Conservation (phyloP, 257 asterid species). For the Capsicum baccatum region DNA sequence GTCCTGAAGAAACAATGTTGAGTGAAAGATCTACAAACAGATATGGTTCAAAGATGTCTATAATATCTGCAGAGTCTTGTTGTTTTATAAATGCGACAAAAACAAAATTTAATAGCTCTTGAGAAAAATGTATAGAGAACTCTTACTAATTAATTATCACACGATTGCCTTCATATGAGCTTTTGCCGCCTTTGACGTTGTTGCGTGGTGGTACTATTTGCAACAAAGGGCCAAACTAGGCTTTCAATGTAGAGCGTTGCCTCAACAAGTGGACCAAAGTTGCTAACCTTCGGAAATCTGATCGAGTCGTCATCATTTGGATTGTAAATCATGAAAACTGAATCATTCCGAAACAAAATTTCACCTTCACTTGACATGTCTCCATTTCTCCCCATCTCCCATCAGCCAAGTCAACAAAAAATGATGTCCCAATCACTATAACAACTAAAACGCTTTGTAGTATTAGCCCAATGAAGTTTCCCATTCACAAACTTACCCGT, state of each 20-base stretch:
- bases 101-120: too few species aligned
- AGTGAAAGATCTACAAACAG: background rate
- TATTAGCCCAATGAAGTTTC: background rate
- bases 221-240: conserved; percentile 37
- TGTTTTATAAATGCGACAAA: background rate
- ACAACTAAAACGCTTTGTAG: background rate
- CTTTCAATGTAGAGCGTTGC: conserved; percentile 44
- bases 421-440: background rate
- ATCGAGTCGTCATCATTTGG: conserved; percentile 29
- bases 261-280: background rate
- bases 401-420: background rate
- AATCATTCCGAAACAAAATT: conserved; percentile 39
- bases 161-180: background rate
- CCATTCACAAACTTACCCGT: background rate
- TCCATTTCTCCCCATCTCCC: too few species aligned
- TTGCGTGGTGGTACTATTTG: background rate
- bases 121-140: background rate
- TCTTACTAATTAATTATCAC: background rate
- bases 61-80: background rate
- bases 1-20: too few species aligned
- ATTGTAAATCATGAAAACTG: background rate
- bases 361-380: conserved; percentile 43
- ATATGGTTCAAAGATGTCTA: background rate
- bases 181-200: background rate
- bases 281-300: conserved; percentile 37